phyloP scores from a whole-genome alignment of 1,139 yeast genomes.

The Hyphopichia khmerensis region DNA sequence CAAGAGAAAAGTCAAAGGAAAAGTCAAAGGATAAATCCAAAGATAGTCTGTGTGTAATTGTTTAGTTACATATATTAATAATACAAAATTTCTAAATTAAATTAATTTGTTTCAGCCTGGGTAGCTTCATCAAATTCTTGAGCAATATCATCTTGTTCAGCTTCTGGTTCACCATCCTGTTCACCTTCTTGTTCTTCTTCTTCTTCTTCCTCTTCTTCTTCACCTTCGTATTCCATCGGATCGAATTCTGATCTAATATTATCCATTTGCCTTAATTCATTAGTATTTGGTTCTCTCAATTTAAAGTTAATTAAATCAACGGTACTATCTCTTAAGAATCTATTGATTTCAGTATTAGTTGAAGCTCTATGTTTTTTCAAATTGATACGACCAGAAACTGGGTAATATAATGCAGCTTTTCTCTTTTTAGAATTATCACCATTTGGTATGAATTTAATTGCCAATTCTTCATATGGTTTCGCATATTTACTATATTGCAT shows the following conservation, averaged over 20 bases:
- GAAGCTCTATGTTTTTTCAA: slow-evolving; percentile 77
- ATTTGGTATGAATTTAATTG: slow-evolving; percentile 52
- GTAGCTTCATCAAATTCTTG: slow-evolving; percentile 20
- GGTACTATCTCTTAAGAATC: slow-evolving; percentile 51
- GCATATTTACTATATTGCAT: slow-evolving; percentile 56
- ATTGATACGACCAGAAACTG: slow-evolving; percentile 74
- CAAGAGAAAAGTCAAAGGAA: slow-evolving; percentile 15
- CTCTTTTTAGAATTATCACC: slow-evolving; percentile 46
- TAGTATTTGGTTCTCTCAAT: slow-evolving; percentile 71
- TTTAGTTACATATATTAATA: not conserved
- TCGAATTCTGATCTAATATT: slow-evolving; percentile 66
- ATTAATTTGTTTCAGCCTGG: slow-evolving; percentile 12
- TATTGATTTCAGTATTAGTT: slow-evolving; percentile 46
- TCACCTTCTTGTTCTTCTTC: slow-evolving; percentile 19
- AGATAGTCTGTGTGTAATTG: not conserved
- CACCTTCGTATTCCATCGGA: slow-evolving; percentile 69
- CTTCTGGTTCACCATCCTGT: too few species aligned
- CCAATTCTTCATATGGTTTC: slow-evolving; percentile 45
- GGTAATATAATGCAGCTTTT: slow-evolving; percentile 70
- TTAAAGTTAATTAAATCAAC: slow-evolving; percentile 57
- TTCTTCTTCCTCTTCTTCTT: slow-evolving; percentile 42
- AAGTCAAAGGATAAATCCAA: slow-evolving; percentile 10
- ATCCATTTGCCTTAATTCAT: slow-evolving; percentile 69
- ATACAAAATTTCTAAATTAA: not conserved
- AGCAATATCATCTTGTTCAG: slow-evolving; percentile 8